Conservation (phyloP, 495 filamentous ascomycete species). For the Aspergillus leporis region DNA sequence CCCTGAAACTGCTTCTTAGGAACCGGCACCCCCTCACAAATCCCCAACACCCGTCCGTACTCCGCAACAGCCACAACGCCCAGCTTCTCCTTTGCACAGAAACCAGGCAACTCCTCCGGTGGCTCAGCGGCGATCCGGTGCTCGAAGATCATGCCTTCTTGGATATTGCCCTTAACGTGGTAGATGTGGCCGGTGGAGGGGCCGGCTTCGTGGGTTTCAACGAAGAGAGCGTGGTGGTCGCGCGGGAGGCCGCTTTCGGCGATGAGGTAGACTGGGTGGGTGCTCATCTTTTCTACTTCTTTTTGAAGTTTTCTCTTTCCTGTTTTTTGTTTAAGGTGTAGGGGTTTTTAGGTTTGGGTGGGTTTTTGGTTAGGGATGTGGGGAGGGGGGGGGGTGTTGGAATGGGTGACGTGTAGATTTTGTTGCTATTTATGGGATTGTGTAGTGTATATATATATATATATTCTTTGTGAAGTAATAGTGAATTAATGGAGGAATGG, state of each 20-base stretch:
- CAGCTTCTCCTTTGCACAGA: conserved; percentile 13
- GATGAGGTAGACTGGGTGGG: conserved; percentile 10
- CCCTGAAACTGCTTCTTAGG: conserved; percentile 28
- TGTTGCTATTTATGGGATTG: no score
- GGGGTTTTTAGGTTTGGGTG: neutral
- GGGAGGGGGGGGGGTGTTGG: no score
- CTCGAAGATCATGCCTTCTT: conserved; percentile 25
- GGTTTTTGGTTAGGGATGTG: no score
- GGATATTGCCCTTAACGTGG: conserved; percentile 27
- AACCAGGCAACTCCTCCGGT: conserved; percentile 22
- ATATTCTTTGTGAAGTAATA: no score
- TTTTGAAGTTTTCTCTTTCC: neutral
- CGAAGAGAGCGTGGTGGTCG: conserved; percentile 24
- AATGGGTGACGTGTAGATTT: no score
- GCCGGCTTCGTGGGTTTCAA: conserved; percentile 23
- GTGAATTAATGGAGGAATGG: no score
- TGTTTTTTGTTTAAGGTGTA: neutral
- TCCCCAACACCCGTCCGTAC: conserved; percentile 9
- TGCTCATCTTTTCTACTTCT: neutral
- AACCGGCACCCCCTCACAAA: conserved; percentile 18
- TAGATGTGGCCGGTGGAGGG: conserved; percentile 18
- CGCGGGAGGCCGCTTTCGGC: conserved; percentile 15
- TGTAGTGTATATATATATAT: no score
- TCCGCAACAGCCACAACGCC: conserved; percentile 17
- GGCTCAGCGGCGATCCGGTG: conserved; percentile 6